Base-by-base conservation (phyloP, 2,329 filamentous ascomycete species). In the Curvularia sp. region DNA sequence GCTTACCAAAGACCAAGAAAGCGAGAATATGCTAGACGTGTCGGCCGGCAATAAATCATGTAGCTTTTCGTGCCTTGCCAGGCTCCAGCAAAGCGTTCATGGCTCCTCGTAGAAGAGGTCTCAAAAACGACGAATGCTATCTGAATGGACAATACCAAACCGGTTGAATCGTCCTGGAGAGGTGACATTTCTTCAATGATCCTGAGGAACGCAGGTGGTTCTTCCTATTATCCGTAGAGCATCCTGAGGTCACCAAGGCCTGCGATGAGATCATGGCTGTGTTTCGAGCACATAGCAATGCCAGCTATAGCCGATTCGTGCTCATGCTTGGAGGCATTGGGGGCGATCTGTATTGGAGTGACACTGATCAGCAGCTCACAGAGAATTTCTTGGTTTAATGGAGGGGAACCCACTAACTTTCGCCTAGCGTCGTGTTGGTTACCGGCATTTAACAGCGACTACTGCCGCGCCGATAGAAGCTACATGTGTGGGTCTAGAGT, bases 381-480 rank as follows among this genome's bases (percentile, higher is more conserved):
- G 38, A 46, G 27, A 27, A 21, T 19, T 32, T 47, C 41, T 42
- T 30, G 41, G 46, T n/a, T 51, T 25, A n/a, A 23, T 19, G 32
- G 46, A 15, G 47, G 27, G 25, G 21, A 38, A 15, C 21, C 19
- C 34, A 27, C 32, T 28, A 38, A 34, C 32, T 47, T 30, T 30
- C 15, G 30, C 18, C 42, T 55, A 55, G 56, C 56, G 56, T 42
- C 45, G 42, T 55, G 46, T 59, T 55, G 56, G 52, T 38, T 23
- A 48, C 52, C 49, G 39, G 52, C 46, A 55, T 38, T 45, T n/a
- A 30, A 46, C 43, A 58, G 32, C 45, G 49, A 49, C 30, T 32
- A 30, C 28, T 55, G 23, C 28, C 39, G 49, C 34, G 36, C 36
- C 18, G 36, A 45, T 39, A 19, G 45, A 50, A 42, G 45, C n/a